Evolutionary conservation across 2,329 filamentous ascomycete species (phyloP).

Genomic region (Venturia oleaginea): DNA sequence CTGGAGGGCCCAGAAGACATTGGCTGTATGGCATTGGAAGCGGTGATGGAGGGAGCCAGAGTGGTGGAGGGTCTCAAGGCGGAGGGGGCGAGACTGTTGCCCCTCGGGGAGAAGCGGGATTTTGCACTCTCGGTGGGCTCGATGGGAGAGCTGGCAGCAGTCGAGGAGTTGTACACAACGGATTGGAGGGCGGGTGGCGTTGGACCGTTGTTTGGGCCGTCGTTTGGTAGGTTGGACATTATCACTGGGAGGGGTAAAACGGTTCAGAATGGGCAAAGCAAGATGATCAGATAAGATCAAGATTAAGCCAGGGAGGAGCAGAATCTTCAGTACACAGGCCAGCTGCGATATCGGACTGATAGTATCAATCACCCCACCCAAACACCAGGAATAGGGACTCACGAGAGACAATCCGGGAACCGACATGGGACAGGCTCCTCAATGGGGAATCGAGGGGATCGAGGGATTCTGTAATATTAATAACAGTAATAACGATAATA

Average conservation of each 20-base stretch:
- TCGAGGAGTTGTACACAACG: not conserved
- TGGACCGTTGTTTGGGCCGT: not conserved
- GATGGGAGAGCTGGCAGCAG: not conserved
- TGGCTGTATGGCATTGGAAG: not conserved
- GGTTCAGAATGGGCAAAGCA: not conserved
- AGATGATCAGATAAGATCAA: slow-evolving; percentile 5
- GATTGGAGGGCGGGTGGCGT: not conserved
- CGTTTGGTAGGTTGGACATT: not conserved
- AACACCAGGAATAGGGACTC: not conserved
- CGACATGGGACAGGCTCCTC: no score
- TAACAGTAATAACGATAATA: no score
- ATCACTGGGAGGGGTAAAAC: not conserved
- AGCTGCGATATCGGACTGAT: not conserved
- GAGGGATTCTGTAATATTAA: no score
- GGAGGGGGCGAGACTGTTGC: not conserved
- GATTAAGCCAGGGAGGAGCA: not conserved
- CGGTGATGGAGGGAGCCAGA: not conserved
- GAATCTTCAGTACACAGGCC: not conserved
- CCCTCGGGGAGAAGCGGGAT: not conserved
- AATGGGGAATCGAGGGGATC: no score
- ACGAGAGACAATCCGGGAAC: not conserved
- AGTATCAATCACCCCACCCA: no score
- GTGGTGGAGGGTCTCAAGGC: slow-evolving; percentile 1
- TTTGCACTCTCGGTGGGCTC: not conserved
- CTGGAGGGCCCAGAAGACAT: not conserved